Conservation (phyloP, 495 filamentous ascomycete genomes). For the Pseudomonodictys pantanalensis region DNA sequence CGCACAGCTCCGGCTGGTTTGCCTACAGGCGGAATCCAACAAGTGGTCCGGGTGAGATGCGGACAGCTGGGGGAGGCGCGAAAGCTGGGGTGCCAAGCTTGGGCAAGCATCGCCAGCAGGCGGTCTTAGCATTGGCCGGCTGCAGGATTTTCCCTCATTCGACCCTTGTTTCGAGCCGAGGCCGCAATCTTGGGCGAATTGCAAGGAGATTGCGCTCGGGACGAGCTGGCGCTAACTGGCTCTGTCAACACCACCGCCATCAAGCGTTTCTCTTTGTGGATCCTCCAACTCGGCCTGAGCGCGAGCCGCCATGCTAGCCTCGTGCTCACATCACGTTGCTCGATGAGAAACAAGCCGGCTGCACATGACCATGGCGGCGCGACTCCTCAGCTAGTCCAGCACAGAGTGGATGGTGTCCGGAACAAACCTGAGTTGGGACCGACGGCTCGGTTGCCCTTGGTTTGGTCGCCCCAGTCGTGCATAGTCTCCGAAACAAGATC, state of each 20-base stretch:
- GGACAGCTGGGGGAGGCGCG: conserved; percentile 13
- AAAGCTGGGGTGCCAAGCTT: conserved; percentile 25
- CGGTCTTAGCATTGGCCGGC: conserved; percentile 13
- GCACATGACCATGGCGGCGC: neutral
- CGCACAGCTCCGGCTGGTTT: neutral
- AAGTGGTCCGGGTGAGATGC: conserved; percentile 29
- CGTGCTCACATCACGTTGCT: neutral
- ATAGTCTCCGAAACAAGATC: neutral
- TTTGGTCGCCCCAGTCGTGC: neutral
- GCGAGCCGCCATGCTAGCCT: neutral
- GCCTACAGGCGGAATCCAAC: conserved; percentile 10
- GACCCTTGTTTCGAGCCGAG: conserved; percentile 14
- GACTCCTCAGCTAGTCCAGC: no score
- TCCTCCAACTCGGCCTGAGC: neutral
- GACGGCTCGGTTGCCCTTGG: neutral
- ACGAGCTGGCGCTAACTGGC: conserved; percentile 18
- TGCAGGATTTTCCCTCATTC: conserved; percentile 21
- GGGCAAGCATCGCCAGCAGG: conserved; percentile 12
- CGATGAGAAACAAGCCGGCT: neutral
- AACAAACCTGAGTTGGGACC: neutral
- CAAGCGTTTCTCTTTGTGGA: no score
- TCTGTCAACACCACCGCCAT: neutral
- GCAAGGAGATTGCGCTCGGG: conserved; percentile 18
- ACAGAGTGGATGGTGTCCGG: no score
- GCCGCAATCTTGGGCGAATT: conserved; percentile 29